phyloP scores from a whole-genome alignment of 805 yeast species.

The Sungouiella thailandica region DNA sequence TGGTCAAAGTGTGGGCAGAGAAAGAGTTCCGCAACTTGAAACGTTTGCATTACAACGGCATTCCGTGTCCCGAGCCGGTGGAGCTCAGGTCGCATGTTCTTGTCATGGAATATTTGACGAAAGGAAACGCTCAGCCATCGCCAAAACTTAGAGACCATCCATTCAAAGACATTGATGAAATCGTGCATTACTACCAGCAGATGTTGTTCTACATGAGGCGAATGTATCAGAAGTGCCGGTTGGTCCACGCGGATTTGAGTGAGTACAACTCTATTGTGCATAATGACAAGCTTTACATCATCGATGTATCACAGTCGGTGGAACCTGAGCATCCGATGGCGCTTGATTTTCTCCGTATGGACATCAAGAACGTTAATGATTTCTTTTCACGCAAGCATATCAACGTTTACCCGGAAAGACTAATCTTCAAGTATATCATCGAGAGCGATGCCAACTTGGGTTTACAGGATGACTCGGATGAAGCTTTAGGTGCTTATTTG shows the following conservation, averaged over 20 bases:
- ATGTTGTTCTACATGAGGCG: constrained; percentile 81
- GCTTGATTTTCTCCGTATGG: constrained; percentile 93
- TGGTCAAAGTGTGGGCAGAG: constrained; percentile 98
- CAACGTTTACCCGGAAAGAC: constrained; percentile 73
- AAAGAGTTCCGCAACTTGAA: constrained; percentile 92
- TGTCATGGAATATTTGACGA: constrained; percentile 85
- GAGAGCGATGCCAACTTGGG: constrained; percentile 39
- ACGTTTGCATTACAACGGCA: constrained; percentile 69
- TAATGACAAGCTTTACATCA: constrained; percentile 68
- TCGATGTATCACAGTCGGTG: constrained; percentile 96
- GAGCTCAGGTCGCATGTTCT: constrained; percentile 85
- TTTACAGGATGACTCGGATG: constrained; percentile 35
- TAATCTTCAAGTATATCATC: constrained; percentile 72
- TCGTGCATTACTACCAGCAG: constrained; percentile 65
- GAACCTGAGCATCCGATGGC: constrained; percentile 98
- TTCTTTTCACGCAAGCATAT: constrained; percentile 72
- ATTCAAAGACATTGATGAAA: constrained; percentile 61
- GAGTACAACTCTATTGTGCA: constrained; percentile 93
- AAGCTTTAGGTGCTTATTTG: constrained; percentile 38
- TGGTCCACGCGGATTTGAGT: constrained; percentile 94
- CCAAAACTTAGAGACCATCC: constrained; percentile 85
- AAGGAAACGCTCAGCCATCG: constrained; percentile 83
- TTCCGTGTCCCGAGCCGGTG: constrained; percentile 91
- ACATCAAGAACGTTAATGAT: constrained; percentile 90
- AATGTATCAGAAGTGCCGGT: constrained; percentile 79